phyloP scores from a whole-genome alignment of 805 yeast genomes.

The Yamadazyma sp. region DNA sequence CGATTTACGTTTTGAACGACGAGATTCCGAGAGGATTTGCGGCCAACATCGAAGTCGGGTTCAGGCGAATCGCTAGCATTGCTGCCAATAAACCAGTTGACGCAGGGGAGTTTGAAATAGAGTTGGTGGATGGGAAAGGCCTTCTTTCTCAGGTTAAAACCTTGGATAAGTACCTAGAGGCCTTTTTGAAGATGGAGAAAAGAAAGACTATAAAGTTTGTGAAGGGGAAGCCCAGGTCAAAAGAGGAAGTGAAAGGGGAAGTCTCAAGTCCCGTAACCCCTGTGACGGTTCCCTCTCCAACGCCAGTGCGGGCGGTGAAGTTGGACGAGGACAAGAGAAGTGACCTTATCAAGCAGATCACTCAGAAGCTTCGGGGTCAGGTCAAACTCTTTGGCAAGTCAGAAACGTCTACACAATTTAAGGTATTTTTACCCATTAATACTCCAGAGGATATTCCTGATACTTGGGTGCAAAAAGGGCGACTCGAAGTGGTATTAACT shows the following conservation, averaged over 20 bases:
- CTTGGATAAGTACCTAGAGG: slow-evolving; percentile 58
- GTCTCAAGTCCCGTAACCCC: slow-evolving; percentile 1
- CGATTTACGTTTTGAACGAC: slow-evolving; percentile 56
- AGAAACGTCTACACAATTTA: slow-evolving; percentile 27
- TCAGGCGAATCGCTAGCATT: slow-evolving; percentile 41
- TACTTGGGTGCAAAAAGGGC: slow-evolving; percentile 27
- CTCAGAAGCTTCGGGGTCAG: slow-evolving; percentile 24
- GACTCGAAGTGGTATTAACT: slow-evolving; percentile 30
- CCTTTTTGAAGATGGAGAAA: slow-evolving; percentile 57
- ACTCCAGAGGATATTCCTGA: slow-evolving; percentile 22
- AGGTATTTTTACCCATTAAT: slow-evolving; percentile 31
- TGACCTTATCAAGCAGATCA: slow-evolving; percentile 25
- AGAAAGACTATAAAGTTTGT: slow-evolving; percentile 63
- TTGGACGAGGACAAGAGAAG: slow-evolving; percentile 8
- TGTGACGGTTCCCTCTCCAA: slow-evolving; percentile 8
- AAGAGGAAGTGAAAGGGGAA: neutral
- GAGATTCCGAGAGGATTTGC: slow-evolving; percentile 72
- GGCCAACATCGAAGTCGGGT: slow-evolving; percentile 66
- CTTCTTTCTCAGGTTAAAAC: slow-evolving; percentile 54
- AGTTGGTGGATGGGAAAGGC: slow-evolving; percentile 47
- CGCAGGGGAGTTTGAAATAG: slow-evolving; percentile 19
- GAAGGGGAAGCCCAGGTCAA: slow-evolving; percentile 21
- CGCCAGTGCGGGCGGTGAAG: slow-evolving; percentile 5
- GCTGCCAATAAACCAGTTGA: slow-evolving; percentile 12
- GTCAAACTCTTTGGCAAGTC: slow-evolving; percentile 30